These are phyloP conservation scores for Solanum raphanifolium DNA, from an alignment of 257 asterid species.

Conservation along the genomic window DNA sequence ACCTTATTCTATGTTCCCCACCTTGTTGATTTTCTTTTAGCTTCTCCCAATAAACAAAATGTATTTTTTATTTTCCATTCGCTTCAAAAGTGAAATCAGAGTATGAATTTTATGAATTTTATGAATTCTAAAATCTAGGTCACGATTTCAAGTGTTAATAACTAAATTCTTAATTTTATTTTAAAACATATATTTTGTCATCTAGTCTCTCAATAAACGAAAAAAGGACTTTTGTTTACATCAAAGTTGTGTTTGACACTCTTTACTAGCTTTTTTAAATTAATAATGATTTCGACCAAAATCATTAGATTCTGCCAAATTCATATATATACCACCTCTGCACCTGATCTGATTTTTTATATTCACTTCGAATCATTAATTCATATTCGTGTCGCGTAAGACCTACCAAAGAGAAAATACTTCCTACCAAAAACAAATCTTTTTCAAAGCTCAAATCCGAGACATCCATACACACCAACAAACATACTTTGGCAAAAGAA, in stretches of 20 bases:
- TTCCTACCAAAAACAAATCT: neutral
- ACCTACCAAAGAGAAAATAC: neutral
- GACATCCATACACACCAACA: neutral
- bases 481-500: neutral
- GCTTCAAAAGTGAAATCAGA: neutral
- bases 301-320: neutral
- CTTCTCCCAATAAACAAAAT: neutral
- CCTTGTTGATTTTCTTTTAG: neutral
- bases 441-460: neutral
- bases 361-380: neutral
- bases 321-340: neutral
- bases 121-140: neutral
- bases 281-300: neutral
- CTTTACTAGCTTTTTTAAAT: neutral
- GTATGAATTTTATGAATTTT: neutral
- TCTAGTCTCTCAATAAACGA: no score
- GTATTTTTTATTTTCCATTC: no score
- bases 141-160: neutral
- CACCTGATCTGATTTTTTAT: neutral
- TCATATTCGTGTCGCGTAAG: fast-evolving
- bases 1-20: neutral
- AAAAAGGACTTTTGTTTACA: no score
- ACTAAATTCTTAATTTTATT: neutral
- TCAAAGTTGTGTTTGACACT: no score
- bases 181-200: neutral